A percentile compares a stretch with the other conserved stretches of the same genome.
Evolutionary conservation across 352 stramenopile species (phyloP).

Genomic region (Globisporangium nodosum): DNA sequence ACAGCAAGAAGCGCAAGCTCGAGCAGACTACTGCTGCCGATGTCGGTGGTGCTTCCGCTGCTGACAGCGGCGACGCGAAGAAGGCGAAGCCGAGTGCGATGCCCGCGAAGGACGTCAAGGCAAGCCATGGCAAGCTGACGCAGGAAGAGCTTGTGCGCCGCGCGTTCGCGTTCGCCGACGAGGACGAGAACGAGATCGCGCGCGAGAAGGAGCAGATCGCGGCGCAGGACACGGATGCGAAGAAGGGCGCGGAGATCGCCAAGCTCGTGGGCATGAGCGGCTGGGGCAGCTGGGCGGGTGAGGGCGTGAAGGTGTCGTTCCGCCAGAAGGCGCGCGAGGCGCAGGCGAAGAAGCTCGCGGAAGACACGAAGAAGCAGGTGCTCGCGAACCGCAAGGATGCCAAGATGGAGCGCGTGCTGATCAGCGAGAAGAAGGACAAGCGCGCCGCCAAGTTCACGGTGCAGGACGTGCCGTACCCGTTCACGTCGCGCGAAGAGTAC

Average conservation of each 20-base stretch:
- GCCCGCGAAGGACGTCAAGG: conserved; percentile 1
- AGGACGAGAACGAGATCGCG: conserved; percentile 92
- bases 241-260: conserved; percentile 73
- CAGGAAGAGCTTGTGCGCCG: conserved; percentile 93
- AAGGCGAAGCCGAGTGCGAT: conserved; percentile 1
- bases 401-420: conserved; percentile 64
- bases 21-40: conserved; percentile 15
- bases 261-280: conserved; percentile 82
- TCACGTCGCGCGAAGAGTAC: conserved; percentile 96
- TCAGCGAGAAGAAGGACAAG: conserved; percentile 89
- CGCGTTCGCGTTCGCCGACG: conserved; percentile 93
- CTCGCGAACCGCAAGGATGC: conserved; percentile 66
- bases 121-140: conserved; percentile 17
- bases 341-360: conserved; percentile 60
- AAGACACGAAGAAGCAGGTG: conserved; percentile 69
- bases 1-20: conserved; percentile 29
- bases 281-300: conserved; percentile 90
- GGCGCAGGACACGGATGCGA: conserved; percentile 52
- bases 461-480: conserved; percentile 96
- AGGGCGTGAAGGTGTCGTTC: conserved; percentile 69
- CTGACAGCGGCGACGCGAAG: neutral
- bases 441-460: conserved; percentile 83
- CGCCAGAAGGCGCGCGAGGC: conserved; percentile 82
- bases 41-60: conserved; percentile 2
- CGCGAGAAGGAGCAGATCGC: conserved; percentile 88